A percentile compares a stretch with the other conserved stretches of the same genome.
Conservation (phyloP, 1,284 basidiomycete genomes). For the Ustilago trichophora region DNA sequence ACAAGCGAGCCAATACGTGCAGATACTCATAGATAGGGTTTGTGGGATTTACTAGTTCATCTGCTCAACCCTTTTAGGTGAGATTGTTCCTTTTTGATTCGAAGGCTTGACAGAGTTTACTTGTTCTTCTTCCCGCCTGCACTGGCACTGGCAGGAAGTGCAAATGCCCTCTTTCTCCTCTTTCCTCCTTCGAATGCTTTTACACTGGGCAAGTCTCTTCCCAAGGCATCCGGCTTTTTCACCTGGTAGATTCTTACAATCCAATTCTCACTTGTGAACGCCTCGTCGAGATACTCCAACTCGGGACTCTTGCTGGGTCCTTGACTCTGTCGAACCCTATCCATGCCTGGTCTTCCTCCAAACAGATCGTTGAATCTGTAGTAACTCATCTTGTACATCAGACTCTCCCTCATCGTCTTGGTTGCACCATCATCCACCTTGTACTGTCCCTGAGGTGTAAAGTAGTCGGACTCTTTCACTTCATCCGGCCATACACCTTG, state of each 20-base stretch:
- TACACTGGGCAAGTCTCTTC: conserved; percentile 75
- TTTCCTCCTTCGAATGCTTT: conserved; percentile 86
- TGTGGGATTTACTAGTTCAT: too few species aligned
- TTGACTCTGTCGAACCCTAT: conserved; percentile 53
- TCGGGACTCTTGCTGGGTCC: conserved; percentile 50
- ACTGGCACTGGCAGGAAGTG: background rate
- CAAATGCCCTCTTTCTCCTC: conserved; percentile 72
- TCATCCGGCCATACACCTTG: conserved; percentile 99
- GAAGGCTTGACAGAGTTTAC: background rate
- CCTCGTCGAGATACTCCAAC: conserved; percentile 64
- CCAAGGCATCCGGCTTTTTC: conserved; percentile 90
- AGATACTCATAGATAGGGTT: too few species aligned
- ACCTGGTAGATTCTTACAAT: conserved; percentile 86
- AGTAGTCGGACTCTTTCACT: conserved; percentile 92
- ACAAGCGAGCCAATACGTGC: too few species aligned
- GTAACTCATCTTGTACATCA: conserved; percentile 74
- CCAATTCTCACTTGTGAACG: conserved; percentile 66
- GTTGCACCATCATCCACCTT: conserved; percentile 87
- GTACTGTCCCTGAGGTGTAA: conserved; percentile 93
- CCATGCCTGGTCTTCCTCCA: conserved; percentile 67
- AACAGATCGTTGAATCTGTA: conserved; percentile 65
- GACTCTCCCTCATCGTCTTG: conserved; percentile 89
- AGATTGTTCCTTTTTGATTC: too few species aligned
- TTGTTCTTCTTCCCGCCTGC: conserved; percentile 1
- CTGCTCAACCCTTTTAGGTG: too few species aligned